These are phyloP conservation scores for Athelia sp. DNA, from an alignment of 1,284 basidiomycete genomes.

Conservation along the genomic window DNA sequence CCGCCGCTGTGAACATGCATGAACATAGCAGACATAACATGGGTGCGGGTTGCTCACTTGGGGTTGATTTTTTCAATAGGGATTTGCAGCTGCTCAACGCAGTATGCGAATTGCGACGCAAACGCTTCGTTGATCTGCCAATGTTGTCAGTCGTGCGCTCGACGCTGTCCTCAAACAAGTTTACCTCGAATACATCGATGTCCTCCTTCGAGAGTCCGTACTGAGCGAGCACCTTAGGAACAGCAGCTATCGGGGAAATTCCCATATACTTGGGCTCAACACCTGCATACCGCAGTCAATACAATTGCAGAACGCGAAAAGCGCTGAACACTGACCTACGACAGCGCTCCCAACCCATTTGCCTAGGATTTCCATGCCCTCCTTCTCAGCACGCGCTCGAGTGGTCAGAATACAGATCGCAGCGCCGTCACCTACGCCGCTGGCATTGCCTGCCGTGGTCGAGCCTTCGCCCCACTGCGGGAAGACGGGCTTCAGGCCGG, in stretches of 20 bases:
- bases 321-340: conserved; percentile 54
- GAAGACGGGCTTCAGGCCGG: conserved; percentile 69
- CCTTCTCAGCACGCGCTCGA: conserved; percentile 78
- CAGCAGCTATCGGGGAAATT: conserved; percentile 79
- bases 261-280: conserved; percentile 87
- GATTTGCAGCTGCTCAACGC: conserved; percentile 75
- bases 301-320: conserved; percentile 2
- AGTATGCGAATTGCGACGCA: conserved; percentile 75
- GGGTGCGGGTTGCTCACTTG: conserved; percentile 53
- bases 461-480: conserved; percentile 72
- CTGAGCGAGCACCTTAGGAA: conserved; percentile 75
- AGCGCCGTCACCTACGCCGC: conserved; percentile 93
- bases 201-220: conserved; percentile 78
- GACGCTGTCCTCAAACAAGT: conserved; percentile 29
- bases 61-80: conserved; percentile 86
- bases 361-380: conserved; percentile 83
- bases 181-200: conserved; percentile 84
- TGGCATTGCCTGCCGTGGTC: conserved; percentile 89
- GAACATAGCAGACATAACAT: no score
- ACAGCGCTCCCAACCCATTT: conserved; percentile 85
- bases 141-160: conserved; percentile 1
- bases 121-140: conserved; percentile 82
- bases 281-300: conserved; percentile 39
- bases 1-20: conserved; percentile 76
- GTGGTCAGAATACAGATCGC: conserved; percentile 87